Conservation (phyloP, 768 basidiomycete species). For the Dentipellis fragilis region DNA sequence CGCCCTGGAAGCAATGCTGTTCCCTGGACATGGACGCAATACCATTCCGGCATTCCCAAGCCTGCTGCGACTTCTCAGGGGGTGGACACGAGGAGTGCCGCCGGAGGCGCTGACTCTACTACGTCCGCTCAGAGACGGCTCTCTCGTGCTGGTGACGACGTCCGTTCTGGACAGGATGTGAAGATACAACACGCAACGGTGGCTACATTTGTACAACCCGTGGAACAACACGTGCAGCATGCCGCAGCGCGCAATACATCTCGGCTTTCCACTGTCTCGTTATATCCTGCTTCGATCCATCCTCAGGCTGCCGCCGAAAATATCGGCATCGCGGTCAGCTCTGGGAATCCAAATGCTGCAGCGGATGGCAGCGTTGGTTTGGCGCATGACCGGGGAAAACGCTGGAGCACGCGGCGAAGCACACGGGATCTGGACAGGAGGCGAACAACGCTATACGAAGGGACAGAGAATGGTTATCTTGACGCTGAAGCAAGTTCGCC, state of each 20-base stretch:
- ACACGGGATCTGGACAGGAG: conserved; percentile 7
- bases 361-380: background rate
- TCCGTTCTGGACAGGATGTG: background rate
- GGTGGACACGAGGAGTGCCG: background rate
- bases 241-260: conserved; percentile 2
- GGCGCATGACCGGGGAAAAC: conserved; percentile 2
- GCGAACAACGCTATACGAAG: conserved; percentile 10
- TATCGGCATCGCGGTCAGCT: conserved; percentile 14
- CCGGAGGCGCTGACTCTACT: background rate
- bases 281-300: conserved; percentile 9
- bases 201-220: conserved; percentile 2
- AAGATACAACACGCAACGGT: conserved; percentile 2
- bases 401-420: conserved; percentile 8
- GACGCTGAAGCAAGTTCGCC: conserved; percentile 11
- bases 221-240: background rate
- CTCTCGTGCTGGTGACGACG: conserved; percentile 5
- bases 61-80: background rate
- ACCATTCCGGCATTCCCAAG: conserved; percentile 16
- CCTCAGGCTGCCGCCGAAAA: conserved; percentile 6
- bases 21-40: conserved; percentile 36
- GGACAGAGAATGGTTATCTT: conserved; percentile 9
- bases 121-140: background rate
- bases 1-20: conserved; percentile 30
- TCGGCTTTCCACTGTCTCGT: conserved; percentile 12
- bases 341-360: background rate